Evolutionary conservation across 1,284 basidiomycete species (phyloP).

Genomic region (Uromyces viciae-fabae): DNA sequence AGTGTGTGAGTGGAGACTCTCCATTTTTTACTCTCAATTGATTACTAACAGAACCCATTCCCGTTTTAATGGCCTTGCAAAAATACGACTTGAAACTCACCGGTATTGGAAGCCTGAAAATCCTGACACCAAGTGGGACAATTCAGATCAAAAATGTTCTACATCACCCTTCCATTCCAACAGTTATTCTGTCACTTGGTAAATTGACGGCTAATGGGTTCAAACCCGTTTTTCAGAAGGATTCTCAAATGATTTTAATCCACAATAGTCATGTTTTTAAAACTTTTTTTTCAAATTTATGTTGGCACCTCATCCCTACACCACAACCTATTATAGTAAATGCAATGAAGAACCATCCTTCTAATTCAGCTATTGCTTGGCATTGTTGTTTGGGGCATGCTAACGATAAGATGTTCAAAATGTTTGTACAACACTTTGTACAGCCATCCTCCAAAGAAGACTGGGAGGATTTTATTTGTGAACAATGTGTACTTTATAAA

Average conservation of each 20-base stretch:
- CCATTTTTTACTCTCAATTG: background rate
- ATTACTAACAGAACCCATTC: background rate
- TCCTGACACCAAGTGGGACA: background rate
- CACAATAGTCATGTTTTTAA: background rate
- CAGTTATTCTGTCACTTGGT: background rate
- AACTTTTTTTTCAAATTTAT: background rate
- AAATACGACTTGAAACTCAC: background rate
- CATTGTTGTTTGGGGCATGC: too few species aligned
- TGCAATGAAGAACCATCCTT: too few species aligned
- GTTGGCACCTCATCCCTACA: background rate
- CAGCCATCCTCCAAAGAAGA: too few species aligned
- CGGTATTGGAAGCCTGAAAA: background rate
- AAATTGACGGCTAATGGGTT: background rate
- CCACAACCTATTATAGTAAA: too few species aligned
- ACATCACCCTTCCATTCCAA: background rate
- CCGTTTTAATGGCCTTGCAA: background rate
- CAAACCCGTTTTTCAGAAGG: background rate
- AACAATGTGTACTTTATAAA: background rate
- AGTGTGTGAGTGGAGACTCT: constrained; percentile 1
- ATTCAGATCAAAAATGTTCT: background rate
- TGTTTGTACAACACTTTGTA: too few species aligned
- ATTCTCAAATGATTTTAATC: background rate
- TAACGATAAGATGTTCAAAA: too few species aligned
- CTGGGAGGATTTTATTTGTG: too few species aligned
- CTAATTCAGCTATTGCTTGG: too few species aligned